Evolutionary conservation across 2,329 filamentous ascomycete species (phyloP), one percentile per base, ranked within the genome.

Genomic region (Cordyceps farinosa): DNA sequence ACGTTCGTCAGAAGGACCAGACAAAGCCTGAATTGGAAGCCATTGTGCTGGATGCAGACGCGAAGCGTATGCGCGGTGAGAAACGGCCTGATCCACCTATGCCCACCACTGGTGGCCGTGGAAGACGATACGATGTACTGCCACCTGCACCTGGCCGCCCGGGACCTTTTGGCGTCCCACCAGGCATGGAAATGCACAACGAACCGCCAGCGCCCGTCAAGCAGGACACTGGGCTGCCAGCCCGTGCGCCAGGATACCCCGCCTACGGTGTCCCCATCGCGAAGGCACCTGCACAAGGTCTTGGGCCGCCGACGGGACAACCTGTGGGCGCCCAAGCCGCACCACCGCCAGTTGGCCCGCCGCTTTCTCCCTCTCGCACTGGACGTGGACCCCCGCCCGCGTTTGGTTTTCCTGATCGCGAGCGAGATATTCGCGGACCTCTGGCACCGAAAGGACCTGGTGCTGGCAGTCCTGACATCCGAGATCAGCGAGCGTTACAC

Each of bases 1-100:
- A 84, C 67, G 80, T 83, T 30, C 82, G 87, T 5, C 84, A 87
- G 69, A 85, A 86, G 70, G 86, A 88, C 67, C 79, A 82, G 65
- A 77, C 78, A 22, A 85, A 84, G 67, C 74, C 77, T 3, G 85
- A 87, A 57, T 89, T 84, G 82, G 85, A 86, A 65, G 74, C 74
- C 6, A 80, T 89, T 64, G 84, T 86, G 1, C 77, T 77, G 57
- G 85, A 88, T 52, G 86, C 87, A 17, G 85, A 90, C 66, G 77
- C 74, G 32, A 86, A 84, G 73, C 79, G 78, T 60, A 67, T 70
- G 9, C 76, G 82, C 60, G 85, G 85, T 52, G 86, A 89, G 73
- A 82, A 82, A 69, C 77, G 82, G 60, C 87, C 86, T 1, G 80
- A 83, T 29, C 83, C 86, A 42, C 87, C 87, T 8, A 77, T 79